Conservation (phyloP, 2,329 filamentous ascomycete genomes). For the Colletotrichum gigasporum region DNA sequence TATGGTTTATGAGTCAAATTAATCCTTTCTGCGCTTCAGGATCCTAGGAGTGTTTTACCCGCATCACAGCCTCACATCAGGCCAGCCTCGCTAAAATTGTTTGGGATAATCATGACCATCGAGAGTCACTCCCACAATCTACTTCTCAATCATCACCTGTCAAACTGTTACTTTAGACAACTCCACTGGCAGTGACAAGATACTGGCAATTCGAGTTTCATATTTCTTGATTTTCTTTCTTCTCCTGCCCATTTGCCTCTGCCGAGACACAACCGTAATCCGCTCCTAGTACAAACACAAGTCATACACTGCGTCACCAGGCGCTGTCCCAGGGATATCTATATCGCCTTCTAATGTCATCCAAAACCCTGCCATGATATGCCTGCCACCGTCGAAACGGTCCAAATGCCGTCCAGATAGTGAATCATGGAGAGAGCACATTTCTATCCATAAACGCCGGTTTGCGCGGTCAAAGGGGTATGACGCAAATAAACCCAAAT, state of each 20-base stretch:
- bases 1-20: too few species aligned
- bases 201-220: neutral
- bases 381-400: slow-evolving; percentile 14
- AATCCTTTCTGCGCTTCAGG: too few species aligned
- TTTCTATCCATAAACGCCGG: slow-evolving; percentile 27
- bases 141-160: too few species aligned
- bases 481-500: slow-evolving; percentile 26
- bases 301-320: slow-evolving; percentile 18
- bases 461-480: slow-evolving; percentile 31
- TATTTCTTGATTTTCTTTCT: neutral
- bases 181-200: too few species aligned
- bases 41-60: too few species aligned
- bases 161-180: too few species aligned
- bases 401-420: slow-evolving; percentile 18
- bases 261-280: neutral
- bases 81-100: too few species aligned
- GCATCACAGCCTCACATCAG: too few species aligned
- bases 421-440: slow-evolving; percentile 3
- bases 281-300: slow-evolving; percentile 6
- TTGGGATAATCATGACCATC: too few species aligned
- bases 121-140: too few species aligned
- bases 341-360: slow-evolving; percentile 7
- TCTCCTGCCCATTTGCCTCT: neutral
- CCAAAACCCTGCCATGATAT: slow-evolving; percentile 19
- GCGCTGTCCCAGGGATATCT: slow-evolving; percentile 6